Base-by-base conservation (phyloP, 2,329 filamentous ascomycete species). In the Aschersonia sp. region DNA sequence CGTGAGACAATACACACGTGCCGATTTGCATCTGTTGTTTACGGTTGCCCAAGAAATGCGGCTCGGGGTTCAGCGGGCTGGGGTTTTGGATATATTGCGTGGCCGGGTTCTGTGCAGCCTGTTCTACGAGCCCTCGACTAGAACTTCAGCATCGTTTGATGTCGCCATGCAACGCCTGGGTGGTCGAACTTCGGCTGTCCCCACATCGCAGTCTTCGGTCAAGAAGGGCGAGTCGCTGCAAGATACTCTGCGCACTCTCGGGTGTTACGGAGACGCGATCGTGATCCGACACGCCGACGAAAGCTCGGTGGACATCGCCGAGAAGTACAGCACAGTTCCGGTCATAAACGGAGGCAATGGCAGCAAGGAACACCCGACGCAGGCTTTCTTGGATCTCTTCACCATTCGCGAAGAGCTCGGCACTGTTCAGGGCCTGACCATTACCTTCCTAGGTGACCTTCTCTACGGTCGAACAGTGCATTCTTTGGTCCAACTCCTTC, bases 271-370 rank as follows among this genome's bases (percentile, higher is more conserved):
- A 52, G 92, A 98, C 62, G 92, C 89, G 12, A 81, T 98, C 53
- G 88, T 98, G n/a, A 79, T 98, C 44, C 88, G 92, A 47, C 92
- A 98, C 64, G 90, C 92, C 2, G 78, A 87, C 45, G 85, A 89
- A 61, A 76, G 73, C 53, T 88, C 84, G 51, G 86, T 87, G 30
- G 81, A 88, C 46, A 77, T 84, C 45, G 92, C 90, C 1, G 82
- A 84, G 58, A 90, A 89, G 62, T 94, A 83, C 70, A 88, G 87
- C 42, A 81, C 83, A 12, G 87, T 95, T 1, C 92, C 92, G 1
- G 81, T 98, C 59, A 90, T 98, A 73, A 98, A 98, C 62, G 92
- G 88, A 54, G 92, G 92, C 45, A 98, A 98, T 63, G 92, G 92
- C 53, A 88, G 84, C 67, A 82, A 87, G 58, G 92, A 98, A 70